These are phyloP conservation scores for Umbilicaria muhlenbergii DNA, from an alignment of 495 filamentous ascomycete genomes.

Conservation along the genomic window DNA sequence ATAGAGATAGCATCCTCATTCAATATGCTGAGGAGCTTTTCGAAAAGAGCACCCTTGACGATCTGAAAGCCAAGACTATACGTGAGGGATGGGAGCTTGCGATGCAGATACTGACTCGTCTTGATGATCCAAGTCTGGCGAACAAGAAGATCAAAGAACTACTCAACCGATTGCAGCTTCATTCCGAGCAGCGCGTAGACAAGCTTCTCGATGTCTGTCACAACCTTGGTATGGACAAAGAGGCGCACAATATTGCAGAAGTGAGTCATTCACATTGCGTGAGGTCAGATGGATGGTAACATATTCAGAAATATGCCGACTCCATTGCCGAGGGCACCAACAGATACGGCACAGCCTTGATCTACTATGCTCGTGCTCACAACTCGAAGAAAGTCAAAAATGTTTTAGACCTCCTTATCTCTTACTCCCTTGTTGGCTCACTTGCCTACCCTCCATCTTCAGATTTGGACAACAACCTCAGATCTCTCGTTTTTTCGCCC, in stretches of 20 bases:
- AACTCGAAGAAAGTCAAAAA: conserved; percentile 57
- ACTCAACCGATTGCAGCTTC: conserved; percentile 44
- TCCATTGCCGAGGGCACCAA: conserved; percentile 45
- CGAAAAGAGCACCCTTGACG: conserved; percentile 24
- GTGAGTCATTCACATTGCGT: conserved; percentile 31
- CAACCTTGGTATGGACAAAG: conserved; percentile 49
- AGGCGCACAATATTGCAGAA: conserved; percentile 59
- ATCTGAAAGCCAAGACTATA: conserved; percentile 17
- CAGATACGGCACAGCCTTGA: conserved; percentile 63
- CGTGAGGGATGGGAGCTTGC: conserved; percentile 77
- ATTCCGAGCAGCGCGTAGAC: conserved; percentile 52
- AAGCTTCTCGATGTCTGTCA: conserved; percentile 56
- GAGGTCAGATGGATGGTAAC: conserved; percentile 4
- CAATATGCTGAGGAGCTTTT: conserved; percentile 47
- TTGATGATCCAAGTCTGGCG: conserved; percentile 48
- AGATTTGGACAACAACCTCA: conserved; percentile 54
- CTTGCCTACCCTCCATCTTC: conserved; percentile 51
- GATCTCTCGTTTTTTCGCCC: conserved; percentile 46
- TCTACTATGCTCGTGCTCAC: conserved; percentile 75
- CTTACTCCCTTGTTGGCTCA: conserved; percentile 71
- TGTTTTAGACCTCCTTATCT: conserved; percentile 72
- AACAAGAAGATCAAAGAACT: conserved; percentile 52
- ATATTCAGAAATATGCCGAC: conserved; percentile 57
- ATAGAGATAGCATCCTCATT: conserved; percentile 56
- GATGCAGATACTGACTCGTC: conserved; percentile 55